phyloP scores from a whole-genome alignment of 257 asterid species.

The Pogostemon cablin region DNA sequence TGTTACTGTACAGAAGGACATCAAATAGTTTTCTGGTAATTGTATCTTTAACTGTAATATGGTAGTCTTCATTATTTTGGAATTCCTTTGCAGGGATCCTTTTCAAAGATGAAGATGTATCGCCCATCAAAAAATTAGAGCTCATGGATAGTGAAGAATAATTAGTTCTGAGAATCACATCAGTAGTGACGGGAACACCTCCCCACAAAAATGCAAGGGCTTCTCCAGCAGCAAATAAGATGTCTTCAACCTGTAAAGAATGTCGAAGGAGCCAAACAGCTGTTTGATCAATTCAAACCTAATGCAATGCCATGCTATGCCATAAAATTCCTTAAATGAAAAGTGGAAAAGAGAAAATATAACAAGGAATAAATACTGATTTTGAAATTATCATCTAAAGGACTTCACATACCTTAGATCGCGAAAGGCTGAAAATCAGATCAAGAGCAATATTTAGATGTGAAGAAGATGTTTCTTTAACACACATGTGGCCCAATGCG shows the following conservation, averaged over 20 bases:
- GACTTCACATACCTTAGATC: constrained; percentile 72
- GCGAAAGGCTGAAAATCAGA: constrained; percentile 83
- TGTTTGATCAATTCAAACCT: constrained; percentile 26
- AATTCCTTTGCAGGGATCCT: constrained; percentile 46
- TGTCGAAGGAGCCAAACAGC: constrained; percentile 20
- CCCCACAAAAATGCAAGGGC: constrained; percentile 98
- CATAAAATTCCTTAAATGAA: constrained; percentile 5
- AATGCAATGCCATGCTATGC: constrained; percentile 10
- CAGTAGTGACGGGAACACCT: constrained; percentile 89
- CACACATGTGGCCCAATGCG: constrained; percentile 90
- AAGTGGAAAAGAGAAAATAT: constrained; percentile 21
- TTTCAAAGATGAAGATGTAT: constrained; percentile 58
- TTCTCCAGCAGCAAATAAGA: constrained; percentile 98
- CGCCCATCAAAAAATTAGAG: constrained; percentile 93
- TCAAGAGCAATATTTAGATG: constrained; percentile 74
- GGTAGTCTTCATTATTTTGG: constrained; percentile 61
- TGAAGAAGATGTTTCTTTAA: constrained; percentile 67
- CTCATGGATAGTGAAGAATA: constrained; percentile 85
- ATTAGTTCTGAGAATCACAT: constrained; percentile 82
- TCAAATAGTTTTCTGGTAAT: constrained; percentile 90
- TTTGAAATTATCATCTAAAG: constrained; percentile 22
- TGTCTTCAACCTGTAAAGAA: constrained; percentile 79
- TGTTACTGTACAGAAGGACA: constrained; percentile 81
- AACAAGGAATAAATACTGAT: constrained; percentile 21
- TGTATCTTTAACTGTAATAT: constrained; percentile 72